Evolutionary conservation across 306 rosid species (phyloP).

Genomic region (Cyamopsis tetragonoloba): DNA sequence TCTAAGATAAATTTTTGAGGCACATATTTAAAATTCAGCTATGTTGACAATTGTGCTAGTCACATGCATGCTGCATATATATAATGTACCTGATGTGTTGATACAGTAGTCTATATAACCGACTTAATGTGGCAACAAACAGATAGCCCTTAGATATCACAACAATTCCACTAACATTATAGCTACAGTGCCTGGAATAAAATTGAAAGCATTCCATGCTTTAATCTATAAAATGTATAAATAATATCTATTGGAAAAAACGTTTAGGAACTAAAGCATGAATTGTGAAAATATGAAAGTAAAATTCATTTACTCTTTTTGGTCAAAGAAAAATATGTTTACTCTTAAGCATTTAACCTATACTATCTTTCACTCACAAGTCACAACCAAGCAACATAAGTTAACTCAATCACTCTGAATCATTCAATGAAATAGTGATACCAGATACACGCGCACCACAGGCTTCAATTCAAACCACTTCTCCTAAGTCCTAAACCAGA

Average conservation of each 20-base stretch:
- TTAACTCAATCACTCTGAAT: neutral
- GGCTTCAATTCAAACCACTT: neutral
- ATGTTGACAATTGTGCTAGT: constrained; percentile 3
- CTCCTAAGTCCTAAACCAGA: neutral
- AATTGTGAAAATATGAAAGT: no score
- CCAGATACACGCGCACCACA: neutral
- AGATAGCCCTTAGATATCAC: constrained; percentile 1
- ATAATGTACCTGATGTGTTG: constrained; percentile 3
- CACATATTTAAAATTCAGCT: neutral
- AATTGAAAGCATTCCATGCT: neutral
- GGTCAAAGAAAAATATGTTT: no score
- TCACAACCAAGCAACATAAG: neutral
- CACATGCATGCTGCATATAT: constrained; percentile 6
- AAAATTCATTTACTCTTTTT: no score
- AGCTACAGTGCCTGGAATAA: neutral
- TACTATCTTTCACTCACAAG: neutral
- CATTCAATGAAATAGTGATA: neutral
- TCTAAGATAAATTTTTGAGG: neutral
- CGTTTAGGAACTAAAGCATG: no score
- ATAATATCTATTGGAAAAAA: no score
- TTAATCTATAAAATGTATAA: no score
- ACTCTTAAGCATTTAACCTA: neutral
- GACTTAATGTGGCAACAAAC: constrained; percentile 18
- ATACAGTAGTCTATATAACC: neutral
- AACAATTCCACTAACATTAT: constrained; percentile 1